phyloP scores from a whole-genome alignment of 2,329 filamentous ascomycete genomes.

The Mycosphaerelloides madeirae region DNA sequence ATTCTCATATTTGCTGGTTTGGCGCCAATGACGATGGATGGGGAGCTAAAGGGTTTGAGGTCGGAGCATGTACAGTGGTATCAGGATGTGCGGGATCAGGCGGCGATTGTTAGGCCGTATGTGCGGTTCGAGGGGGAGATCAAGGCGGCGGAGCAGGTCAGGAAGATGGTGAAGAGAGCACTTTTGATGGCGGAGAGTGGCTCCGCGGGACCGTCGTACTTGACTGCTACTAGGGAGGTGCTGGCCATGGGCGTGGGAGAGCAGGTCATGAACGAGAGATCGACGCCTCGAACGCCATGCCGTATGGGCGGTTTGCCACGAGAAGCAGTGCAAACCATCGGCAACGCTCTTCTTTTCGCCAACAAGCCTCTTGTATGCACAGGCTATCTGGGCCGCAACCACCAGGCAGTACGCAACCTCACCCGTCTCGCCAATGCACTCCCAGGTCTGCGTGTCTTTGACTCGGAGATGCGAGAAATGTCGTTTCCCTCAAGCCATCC shows the following conservation, averaged over 20 bases:
- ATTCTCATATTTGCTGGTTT: constrained; percentile 71
- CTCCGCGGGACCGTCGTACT: constrained; percentile 70
- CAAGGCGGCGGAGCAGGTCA: constrained; percentile 73
- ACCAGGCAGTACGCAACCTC: constrained; percentile 53
- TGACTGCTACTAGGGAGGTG: constrained; percentile 69
- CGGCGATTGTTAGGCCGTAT: constrained; percentile 71
- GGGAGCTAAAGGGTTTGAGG: constrained; percentile 64
- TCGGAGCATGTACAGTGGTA: constrained; percentile 80
- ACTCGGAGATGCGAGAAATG: constrained; percentile 71
- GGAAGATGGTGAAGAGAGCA: constrained; percentile 77
- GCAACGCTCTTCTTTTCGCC: constrained; percentile 57
- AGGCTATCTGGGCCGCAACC: constrained; percentile 64
- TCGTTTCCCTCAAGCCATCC: constrained; percentile 65
- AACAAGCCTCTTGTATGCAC: constrained; percentile 62
- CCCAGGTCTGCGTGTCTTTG: constrained; percentile 62
- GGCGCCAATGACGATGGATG: constrained; percentile 62
- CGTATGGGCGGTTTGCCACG: constrained; percentile 52
- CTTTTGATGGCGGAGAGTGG: constrained; percentile 70
- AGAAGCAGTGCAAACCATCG: constrained; percentile 52
- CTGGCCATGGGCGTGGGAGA: constrained; percentile 60
- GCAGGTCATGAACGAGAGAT: constrained; percentile 43
- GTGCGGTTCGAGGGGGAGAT: constrained; percentile 74
- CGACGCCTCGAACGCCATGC: constrained; percentile 44
- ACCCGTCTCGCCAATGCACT: constrained; percentile 61
- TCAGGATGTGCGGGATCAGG: constrained; percentile 72